These are phyloP conservation scores for Chlamydomonas sp. DNA, from an alignment of 139 green algal species.

Conservation along the genomic window DNA sequence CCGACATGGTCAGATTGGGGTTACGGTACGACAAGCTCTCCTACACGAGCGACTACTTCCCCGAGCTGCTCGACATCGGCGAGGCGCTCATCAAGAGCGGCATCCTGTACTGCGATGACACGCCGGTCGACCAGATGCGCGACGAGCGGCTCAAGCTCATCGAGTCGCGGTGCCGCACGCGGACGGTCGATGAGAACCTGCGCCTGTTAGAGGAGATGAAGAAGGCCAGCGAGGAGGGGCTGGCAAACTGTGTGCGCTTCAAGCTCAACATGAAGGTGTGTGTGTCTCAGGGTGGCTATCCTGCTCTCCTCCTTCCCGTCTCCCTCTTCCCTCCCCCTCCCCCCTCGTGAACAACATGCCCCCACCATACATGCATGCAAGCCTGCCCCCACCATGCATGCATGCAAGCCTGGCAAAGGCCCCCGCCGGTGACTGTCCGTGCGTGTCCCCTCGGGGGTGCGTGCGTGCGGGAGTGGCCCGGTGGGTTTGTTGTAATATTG, in stretches of 20 bases:
- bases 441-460: background rate
- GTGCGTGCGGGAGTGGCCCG: background rate
- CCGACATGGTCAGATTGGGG: slow-evolving; percentile 75
- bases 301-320: too few relatives aligned
- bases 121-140: slow-evolving; percentile 66
- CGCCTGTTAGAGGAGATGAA: slow-evolving; percentile 86
- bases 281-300: too few relatives aligned
- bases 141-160: slow-evolving; percentile 77
- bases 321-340: too few relatives aligned
- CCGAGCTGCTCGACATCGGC: slow-evolving; percentile 58
- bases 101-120: slow-evolving; percentile 93
- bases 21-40: slow-evolving; percentile 69
- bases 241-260: slow-evolving; percentile 76
- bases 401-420: slow-evolving; percentile 8
- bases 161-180: slow-evolving; percentile 58
- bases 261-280: slow-evolving; percentile 90
- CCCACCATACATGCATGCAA: slow-evolving; percentile 4
- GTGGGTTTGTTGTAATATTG: slow-evolving; percentile 1
- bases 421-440: background rate
- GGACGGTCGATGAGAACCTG: slow-evolving; percentile 79
- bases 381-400: background rate
- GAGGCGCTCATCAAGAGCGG: slow-evolving; percentile 84
- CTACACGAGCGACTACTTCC: slow-evolving; percentile 92
- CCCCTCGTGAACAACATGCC: too few relatives aligned
- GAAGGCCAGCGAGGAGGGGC: slow-evolving; percentile 60